Conservation (phyloP, 805 yeast genomes). For the Yarrowia sp. region DNA sequence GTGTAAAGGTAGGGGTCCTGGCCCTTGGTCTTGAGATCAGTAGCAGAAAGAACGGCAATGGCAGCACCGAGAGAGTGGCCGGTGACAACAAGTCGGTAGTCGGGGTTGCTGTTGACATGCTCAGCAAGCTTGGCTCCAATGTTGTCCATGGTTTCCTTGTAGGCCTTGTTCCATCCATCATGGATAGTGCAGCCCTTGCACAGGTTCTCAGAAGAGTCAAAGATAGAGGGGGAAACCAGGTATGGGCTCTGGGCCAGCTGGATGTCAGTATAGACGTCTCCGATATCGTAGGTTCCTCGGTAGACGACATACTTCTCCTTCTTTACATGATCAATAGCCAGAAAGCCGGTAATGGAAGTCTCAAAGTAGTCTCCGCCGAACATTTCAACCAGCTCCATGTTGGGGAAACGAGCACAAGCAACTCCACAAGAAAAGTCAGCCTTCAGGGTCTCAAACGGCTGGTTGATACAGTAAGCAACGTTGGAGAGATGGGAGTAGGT, state of each 20-base stretch:
- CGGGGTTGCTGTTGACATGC: constrained; percentile 49
- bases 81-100: constrained; percentile 59
- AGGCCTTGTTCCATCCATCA: constrained; percentile 14
- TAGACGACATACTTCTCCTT: constrained; percentile 18
- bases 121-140: constrained; percentile 8
- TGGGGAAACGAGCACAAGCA: constrained; percentile 4
- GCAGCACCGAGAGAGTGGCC: constrained; percentile 86
- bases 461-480: constrained; percentile 12
- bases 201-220: background rate
- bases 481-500: constrained; percentile 7
- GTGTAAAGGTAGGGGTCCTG: constrained; percentile 61
- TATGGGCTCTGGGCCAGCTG: constrained; percentile 12
- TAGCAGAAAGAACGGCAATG: constrained; percentile 64
- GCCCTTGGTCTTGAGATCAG: constrained; percentile 63
- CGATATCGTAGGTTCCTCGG: constrained; percentile 19
- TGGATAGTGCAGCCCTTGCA: constrained; percentile 17
- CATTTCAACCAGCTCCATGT: constrained; percentile 2
- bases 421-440: constrained; percentile 12
- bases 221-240: background rate
- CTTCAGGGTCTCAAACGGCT: background rate
- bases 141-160: constrained; percentile 11
- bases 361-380: background rate
- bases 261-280: constrained; percentile 21
- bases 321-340: constrained; percentile 12
- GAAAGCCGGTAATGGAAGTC: constrained; percentile 10